These are phyloP conservation scores for Pyricularia grisea DNA, from an alignment of 2,329 filamentous ascomycete genomes.

Conservation along the genomic window DNA sequence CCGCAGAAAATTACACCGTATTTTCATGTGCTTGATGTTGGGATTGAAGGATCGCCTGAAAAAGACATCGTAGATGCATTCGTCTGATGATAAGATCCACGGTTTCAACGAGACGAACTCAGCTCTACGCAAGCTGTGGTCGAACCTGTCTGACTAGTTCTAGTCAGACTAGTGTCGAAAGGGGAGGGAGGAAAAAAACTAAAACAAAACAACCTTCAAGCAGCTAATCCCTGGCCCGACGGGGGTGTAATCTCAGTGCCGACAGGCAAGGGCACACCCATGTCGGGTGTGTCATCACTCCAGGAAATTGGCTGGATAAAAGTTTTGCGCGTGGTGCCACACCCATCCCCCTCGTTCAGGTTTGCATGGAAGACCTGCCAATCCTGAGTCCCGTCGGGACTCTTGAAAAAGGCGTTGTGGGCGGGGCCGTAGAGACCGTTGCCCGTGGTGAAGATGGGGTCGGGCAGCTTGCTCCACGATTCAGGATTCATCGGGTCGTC, in stretches of 20 bases:
- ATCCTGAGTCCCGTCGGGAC: constrained; percentile 12
- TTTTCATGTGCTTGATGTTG: too few species aligned
- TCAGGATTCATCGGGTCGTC: constrained; percentile 8
- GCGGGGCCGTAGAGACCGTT: constrained; percentile 11
- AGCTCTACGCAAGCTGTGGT: too few species aligned
- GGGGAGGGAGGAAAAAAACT: not conserved
- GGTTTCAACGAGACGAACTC: too few species aligned
- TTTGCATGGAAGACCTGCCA: constrained; percentile 11
- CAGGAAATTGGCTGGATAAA: not conserved
- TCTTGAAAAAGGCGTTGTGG: constrained; percentile 14
- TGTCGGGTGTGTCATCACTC: not conserved
- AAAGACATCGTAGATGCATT: too few species aligned
- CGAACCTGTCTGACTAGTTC: too few species aligned
- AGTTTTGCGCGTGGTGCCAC: not conserved
- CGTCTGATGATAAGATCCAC: too few species aligned
- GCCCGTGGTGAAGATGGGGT: constrained; percentile 9
- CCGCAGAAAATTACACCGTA: too few species aligned
- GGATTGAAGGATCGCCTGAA: too few species aligned
- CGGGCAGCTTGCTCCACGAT: constrained; percentile 10
- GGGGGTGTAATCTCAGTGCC: not conserved
- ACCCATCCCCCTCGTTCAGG: not conserved
- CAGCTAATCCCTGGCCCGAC: not conserved
- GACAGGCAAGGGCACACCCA: not conserved
- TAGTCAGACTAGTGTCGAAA: too few species aligned
- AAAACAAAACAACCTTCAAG: not conserved